Percentiles rank a stretch among this genome's conserved stretches.
Conservation (phyloP, 2,329 filamentous ascomycete genomes). For the Penicillium sp. region DNA sequence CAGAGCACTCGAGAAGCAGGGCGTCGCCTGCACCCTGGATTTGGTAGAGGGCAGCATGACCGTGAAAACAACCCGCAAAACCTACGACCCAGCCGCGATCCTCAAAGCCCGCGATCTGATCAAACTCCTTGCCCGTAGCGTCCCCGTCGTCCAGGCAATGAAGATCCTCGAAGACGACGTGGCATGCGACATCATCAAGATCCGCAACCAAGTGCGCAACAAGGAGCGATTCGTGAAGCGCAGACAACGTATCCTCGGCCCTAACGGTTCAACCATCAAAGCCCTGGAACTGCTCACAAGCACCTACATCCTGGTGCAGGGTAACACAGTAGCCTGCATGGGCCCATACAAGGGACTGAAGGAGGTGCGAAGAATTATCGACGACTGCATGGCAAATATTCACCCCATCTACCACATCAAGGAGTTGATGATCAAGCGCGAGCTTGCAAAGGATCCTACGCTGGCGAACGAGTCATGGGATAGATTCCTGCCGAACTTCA, state of each 20-base stretch:
- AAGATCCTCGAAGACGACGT: constrained; percentile 92
- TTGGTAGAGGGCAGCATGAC: constrained; percentile 96
- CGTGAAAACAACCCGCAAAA: constrained; percentile 90
- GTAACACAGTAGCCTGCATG: constrained; percentile 92
- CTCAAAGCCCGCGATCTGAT: constrained; percentile 93
- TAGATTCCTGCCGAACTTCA: constrained; percentile 94
- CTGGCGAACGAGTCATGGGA: constrained; percentile 91
- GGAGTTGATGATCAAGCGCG: constrained; percentile 89
- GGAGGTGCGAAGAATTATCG: constrained; percentile 82
- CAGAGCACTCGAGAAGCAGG: constrained; percentile 78
- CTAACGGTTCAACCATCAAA: constrained; percentile 88
- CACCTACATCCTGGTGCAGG: constrained; percentile 93
- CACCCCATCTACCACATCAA: constrained; percentile 93
- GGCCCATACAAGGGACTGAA: constrained; percentile 91
- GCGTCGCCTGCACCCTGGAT: constrained; percentile 89
- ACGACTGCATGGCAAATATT: constrained; percentile 96
- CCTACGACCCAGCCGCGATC: constrained; percentile 87
- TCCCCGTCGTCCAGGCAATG: constrained; percentile 68
- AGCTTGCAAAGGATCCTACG: constrained; percentile 84
- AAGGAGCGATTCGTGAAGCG: constrained; percentile 96
- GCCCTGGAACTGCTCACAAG: constrained; percentile 88
- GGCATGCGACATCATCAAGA: constrained; percentile 95
- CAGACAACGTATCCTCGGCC: constrained; percentile 86
- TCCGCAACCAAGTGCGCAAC: constrained; percentile 82
- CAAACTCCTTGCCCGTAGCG: constrained; percentile 85